Conservation (phyloP, 495 filamentous ascomycete species). For the Xylaria longipes region DNA sequence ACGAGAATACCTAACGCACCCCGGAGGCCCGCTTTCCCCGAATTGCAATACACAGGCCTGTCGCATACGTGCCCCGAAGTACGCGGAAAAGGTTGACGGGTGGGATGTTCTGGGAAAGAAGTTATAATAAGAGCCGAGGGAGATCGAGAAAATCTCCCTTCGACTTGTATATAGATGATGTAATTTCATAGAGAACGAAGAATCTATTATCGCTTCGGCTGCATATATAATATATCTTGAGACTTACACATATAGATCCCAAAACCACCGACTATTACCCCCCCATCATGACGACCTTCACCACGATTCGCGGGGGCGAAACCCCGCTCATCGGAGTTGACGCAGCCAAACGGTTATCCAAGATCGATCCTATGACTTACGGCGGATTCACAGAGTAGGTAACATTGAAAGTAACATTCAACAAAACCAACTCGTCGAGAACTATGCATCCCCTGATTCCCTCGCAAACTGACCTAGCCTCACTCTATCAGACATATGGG, state of each 20-base stretch:
- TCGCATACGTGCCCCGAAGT: constrained; percentile 20
- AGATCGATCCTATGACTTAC: constrained; percentile 77
- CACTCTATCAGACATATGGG: constrained; percentile 70
- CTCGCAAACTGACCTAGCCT: background rate
- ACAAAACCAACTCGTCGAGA: background rate
- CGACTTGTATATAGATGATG: background rate
- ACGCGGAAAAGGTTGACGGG: constrained; percentile 18
- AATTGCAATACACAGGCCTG: too few species aligned
- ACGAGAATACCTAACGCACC: constrained; percentile 29
- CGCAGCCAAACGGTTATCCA: constrained; percentile 63
- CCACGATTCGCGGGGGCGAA: constrained; percentile 63
- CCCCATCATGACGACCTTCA: constrained; percentile 69
- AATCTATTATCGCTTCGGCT: background rate
- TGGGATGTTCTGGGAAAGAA: background rate
- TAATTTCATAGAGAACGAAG: background rate
- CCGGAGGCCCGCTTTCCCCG: constrained; percentile 22
- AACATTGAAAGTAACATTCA: background rate
- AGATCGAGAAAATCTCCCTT: background rate
- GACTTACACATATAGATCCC: background rate
- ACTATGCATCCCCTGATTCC: background rate
- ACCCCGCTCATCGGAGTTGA: constrained; percentile 67
- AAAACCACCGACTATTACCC: constrained; percentile 18
- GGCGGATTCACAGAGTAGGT: constrained; percentile 75
- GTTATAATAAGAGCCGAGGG: background rate
- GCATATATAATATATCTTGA: background rate